Percentiles rank a stretch among this genome's conserved stretches.
Evolutionary conservation across 2,329 filamentous ascomycete species (phyloP).

Genomic region (Fusarium chlamydosporum): DNA sequence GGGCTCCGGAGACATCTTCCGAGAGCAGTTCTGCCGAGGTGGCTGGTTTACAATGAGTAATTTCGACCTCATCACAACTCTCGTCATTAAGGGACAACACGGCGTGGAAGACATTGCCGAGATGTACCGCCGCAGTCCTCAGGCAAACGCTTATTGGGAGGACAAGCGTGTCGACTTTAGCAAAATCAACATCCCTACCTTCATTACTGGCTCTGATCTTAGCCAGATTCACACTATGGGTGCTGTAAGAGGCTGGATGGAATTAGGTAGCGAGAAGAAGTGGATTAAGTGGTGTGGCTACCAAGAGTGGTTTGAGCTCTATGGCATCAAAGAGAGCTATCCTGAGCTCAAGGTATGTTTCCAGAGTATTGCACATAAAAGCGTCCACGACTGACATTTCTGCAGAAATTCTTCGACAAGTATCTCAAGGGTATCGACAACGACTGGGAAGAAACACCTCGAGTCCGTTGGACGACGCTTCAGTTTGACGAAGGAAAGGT

Average conservation of each 20-base stretch:
- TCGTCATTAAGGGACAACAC: slow-evolving; percentile 16
- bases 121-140: slow-evolving; percentile 20
- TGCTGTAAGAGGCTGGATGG: slow-evolving; percentile 42
- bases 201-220: slow-evolving; percentile 41
- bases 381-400: rapidly evolving
- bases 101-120: slow-evolving; percentile 26
- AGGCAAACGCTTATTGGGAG: slow-evolving; percentile 18
- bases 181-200: slow-evolving; percentile 38
- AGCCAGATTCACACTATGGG: slow-evolving; percentile 49
- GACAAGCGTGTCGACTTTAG: slow-evolving; percentile 31
- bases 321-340: slow-evolving; percentile 27
- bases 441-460: slow-evolving; percentile 44
- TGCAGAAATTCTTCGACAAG: slow-evolving; percentile 40
- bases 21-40: slow-evolving; percentile 24
- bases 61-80: slow-evolving; percentile 21
- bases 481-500: slow-evolving; percentile 43
- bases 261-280: slow-evolving; percentile 38
- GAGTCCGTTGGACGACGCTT: slow-evolving; percentile 41
- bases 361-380: rapidly evolving
- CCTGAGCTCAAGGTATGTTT: slow-evolving; percentile 13
- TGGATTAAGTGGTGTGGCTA: slow-evolving; percentile 43
- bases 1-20: slow-evolving; percentile 27
- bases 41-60: slow-evolving; percentile 28
- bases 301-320: slow-evolving; percentile 44
- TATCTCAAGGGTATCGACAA: slow-evolving; percentile 42